Base-by-base conservation (phyloP, 2,329 filamentous ascomycete genomes). In the Dactylellina haptotyla region DNA sequence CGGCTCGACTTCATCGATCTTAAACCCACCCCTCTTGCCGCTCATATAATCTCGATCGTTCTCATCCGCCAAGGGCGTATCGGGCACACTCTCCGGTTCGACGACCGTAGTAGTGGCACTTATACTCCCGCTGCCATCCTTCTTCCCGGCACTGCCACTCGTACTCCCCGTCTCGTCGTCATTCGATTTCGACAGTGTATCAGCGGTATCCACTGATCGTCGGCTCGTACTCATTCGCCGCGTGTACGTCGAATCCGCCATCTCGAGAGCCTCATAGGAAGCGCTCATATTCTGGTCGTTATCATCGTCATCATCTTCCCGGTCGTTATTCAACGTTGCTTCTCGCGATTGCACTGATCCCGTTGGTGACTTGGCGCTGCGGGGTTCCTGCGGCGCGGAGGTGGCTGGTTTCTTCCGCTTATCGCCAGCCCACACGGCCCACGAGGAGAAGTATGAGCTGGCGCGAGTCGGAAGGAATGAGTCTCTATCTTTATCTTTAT, bases 341-440 rank as follows among this genome's bases (percentile, higher is more conserved):
- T 67, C 53, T 2, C 58, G 48, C 5, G 67, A 64, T 26, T 59
- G 34, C 5, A 64, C 20, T 12, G 67, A 73, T 43, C 37, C 41
- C 1, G 61, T 61, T 1, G 69, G 69, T 23, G 69, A 73, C 25
- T 57, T 73, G 4, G 37, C 9, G 25, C 61, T 62, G 32, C 39
- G 45, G 4, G 61, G 32, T 23, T 73, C 61, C n/a, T 46, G 30
- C 25, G 59, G 53, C 8, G 28, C 41, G 4, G 45, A 26, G 0
- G 66, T 54, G 6, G 77, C 76, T 23, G 75, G 84, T 78, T 84
- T 82, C 78, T 89, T 90, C 75, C 89, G 85, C 82, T 93, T 94
- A 82, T 95, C 90, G 54, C 88, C 88, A 1, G 88, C 88, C 88
- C 88, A 90, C 0, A 84, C 81, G 1, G 88, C 87, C 88, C 88